Conservation (phyloP, 2,329 filamentous ascomycete species). For the Zopfia rhizophila region DNA sequence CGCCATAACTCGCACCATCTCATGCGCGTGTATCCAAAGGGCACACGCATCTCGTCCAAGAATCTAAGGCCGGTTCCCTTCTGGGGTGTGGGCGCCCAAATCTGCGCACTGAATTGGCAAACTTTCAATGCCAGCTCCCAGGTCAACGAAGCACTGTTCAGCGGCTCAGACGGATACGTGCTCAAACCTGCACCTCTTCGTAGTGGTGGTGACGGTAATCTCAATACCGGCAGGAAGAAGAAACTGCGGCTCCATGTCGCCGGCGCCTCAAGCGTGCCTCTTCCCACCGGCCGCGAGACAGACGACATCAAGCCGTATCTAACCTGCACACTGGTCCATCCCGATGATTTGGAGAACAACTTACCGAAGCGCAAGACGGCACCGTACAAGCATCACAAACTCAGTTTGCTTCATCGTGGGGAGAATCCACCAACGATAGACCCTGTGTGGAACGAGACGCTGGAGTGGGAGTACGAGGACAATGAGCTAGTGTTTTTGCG, state of each 20-base stretch:
- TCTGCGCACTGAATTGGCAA: conserved; percentile 77
- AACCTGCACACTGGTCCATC: conserved; percentile 72
- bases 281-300: conserved; percentile 60
- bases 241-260: conserved; percentile 68
- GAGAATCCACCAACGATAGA: conserved; percentile 70
- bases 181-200: conserved; percentile 72
- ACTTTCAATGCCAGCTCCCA: conserved; percentile 73
- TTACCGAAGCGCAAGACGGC: conserved; percentile 71
- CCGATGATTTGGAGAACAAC: conserved; percentile 60
- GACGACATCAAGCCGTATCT: conserved; percentile 70
- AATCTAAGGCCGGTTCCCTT: conserved; percentile 72
- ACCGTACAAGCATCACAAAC: conserved; percentile 68
- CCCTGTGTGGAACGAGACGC: conserved; percentile 72
- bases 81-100: conserved; percentile 74
- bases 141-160: conserved; percentile 74
- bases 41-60: conserved; percentile 72
- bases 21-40: conserved; percentile 78
- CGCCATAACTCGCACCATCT: conserved; percentile 71
- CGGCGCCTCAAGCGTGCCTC: conserved; percentile 70
- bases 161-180: conserved; percentile 72
- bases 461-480: conserved; percentile 76
- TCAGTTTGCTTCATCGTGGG: conserved; percentile 64
- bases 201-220: conserved; percentile 62
- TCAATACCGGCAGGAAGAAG: conserved; percentile 59
- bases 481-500: conserved; percentile 73